phyloP scores from a whole-genome alignment of 2,329 filamentous ascomycete genomes.

The Colletotrichum musicola region DNA sequence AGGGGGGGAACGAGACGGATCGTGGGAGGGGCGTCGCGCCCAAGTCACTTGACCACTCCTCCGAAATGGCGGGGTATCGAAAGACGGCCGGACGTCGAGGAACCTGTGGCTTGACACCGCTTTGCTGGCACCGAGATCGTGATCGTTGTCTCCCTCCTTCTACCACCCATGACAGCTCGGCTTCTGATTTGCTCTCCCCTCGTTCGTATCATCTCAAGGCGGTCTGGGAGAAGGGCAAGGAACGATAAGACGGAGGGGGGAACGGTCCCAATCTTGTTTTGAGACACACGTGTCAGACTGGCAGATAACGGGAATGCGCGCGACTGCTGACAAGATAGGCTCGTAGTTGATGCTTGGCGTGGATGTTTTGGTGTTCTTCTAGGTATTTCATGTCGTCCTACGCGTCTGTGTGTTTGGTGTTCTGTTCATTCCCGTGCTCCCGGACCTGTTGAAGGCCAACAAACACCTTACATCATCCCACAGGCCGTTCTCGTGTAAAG shows the following conservation, averaged over 20 bases:
- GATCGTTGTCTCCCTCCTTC: background rate
- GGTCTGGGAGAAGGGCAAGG: too few species aligned
- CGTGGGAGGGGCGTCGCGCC: slow-evolving; percentile 9
- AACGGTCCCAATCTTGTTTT: too few species aligned
- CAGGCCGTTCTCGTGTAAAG: background rate
- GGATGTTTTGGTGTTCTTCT: background rate
- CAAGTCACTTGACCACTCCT: slow-evolving; percentile 25
- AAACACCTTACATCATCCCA: background rate
- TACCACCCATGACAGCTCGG: background rate
- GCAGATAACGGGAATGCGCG: too few species aligned
- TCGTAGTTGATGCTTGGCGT: too few species aligned
- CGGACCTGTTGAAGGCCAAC: slow-evolving; percentile 39
- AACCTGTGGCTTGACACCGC: slow-evolving; percentile 20
- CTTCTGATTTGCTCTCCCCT: background rate
- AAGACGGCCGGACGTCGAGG: background rate
- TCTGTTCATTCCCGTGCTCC: background rate
- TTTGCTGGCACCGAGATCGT: background rate
- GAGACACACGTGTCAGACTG: too few species aligned
- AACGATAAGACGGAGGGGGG: too few species aligned
- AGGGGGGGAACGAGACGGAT: slow-evolving; percentile 4
- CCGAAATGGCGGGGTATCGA: slow-evolving; percentile 21
- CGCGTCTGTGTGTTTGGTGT: background rate
- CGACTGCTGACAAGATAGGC: background rate
- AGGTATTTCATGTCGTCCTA: background rate
- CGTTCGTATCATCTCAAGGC: too few species aligned